A percentile compares a stretch with the other conserved stretches of the same genome.
Conservation (phyloP, 495 filamentous ascomycete genomes). For the Podospora bellae-mahoneyi region DNA sequence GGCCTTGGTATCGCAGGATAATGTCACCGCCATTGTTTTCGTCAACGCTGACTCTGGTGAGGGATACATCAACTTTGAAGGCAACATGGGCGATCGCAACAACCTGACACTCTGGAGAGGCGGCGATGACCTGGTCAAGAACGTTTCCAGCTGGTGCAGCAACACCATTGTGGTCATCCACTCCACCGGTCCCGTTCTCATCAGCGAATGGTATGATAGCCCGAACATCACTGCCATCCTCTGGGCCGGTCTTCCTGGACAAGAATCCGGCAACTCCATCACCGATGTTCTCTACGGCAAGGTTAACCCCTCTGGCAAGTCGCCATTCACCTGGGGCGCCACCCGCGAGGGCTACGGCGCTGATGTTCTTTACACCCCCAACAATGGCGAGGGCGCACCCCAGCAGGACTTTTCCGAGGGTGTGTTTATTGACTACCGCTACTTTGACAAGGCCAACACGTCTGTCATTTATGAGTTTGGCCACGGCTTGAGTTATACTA, state of each 20-base stretch:
- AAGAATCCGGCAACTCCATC: conserved; percentile 89
- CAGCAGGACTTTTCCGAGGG: conserved; percentile 84
- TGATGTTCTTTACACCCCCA: conserved; percentile 70
- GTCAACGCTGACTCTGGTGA: conserved; percentile 87
- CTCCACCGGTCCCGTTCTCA: conserved; percentile 72
- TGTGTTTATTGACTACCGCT: conserved; percentile 90
- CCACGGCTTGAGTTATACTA: conserved; percentile 85
- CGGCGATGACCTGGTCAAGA: conserved; percentile 74
- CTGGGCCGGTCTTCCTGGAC: conserved; percentile 89
- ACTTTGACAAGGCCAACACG: conserved; percentile 72
- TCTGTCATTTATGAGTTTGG: conserved; percentile 89
- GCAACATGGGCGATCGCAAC: conserved; percentile 84
- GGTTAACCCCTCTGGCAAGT: conserved; percentile 80
- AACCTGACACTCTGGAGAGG: conserved; percentile 88
- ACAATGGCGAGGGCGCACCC: conserved; percentile 65
- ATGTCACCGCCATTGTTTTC: conserved; percentile 75
- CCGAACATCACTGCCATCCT: conserved; percentile 93
- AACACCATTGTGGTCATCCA: conserved; percentile 95
- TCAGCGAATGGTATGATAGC: conserved; percentile 73
- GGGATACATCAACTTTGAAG: conserved; percentile 78
- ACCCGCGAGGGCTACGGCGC: conserved; percentile 69
- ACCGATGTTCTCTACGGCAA: conserved; percentile 87
- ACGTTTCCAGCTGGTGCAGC: conserved; percentile 71
- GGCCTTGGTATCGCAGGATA: conserved; percentile 61
- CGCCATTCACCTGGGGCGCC: conserved; percentile 84